Percentiles rank a stretch among this genome's conserved stretches.
These are phyloP conservation scores for Aspergillus bertholletiae DNA, from an alignment of 495 filamentous ascomycete genomes.

Conservation along the genomic window DNA sequence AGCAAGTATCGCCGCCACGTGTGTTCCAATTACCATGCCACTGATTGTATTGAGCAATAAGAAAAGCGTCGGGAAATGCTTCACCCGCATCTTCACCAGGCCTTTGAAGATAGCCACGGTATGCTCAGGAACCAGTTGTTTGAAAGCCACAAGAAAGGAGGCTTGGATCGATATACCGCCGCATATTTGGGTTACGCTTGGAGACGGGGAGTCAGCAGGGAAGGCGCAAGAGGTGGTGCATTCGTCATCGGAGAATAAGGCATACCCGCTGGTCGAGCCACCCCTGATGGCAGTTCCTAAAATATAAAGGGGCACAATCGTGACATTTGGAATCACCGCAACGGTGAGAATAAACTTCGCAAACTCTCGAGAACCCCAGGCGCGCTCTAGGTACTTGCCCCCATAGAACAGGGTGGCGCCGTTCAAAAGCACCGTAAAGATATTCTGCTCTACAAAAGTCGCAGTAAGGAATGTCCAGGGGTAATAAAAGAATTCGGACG, in stretches of 20 bases:
- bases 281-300: slow-evolving; percentile 67
- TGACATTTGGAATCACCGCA: slow-evolving; percentile 73
- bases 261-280: slow-evolving; percentile 67
- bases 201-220: slow-evolving; percentile 45
- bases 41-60: slow-evolving; percentile 73
- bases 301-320: slow-evolving; percentile 70
- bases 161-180: slow-evolving; percentile 87
- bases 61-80: slow-evolving; percentile 90
- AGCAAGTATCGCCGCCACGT: slow-evolving; percentile 76
- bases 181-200: slow-evolving; percentile 61
- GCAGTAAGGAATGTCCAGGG: slow-evolving; percentile 90
- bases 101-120: slow-evolving; percentile 92
- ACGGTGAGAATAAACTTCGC: slow-evolving; percentile 82
- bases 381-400: slow-evolving; percentile 90
- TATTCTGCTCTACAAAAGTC: slow-evolving; percentile 87
- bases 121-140: slow-evolving; percentile 95
- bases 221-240: slow-evolving; percentile 26
- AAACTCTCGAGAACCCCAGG: slow-evolving; percentile 92
- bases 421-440: slow-evolving; percentile 81
- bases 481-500: slow-evolving; percentile 75
- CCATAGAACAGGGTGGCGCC: slow-evolving; percentile 85
- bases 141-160: slow-evolving; percentile 95
- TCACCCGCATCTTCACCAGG: slow-evolving; percentile 84
- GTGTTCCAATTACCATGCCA: slow-evolving; percentile 77
- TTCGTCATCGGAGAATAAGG: slow-evolving; percentile 17